A percentile compares a stretch with the other conserved stretches of the same genome.
Evolutionary conservation across 805 yeast genomes (phyloP).

Genomic region (Saitoella complicata): DNA sequence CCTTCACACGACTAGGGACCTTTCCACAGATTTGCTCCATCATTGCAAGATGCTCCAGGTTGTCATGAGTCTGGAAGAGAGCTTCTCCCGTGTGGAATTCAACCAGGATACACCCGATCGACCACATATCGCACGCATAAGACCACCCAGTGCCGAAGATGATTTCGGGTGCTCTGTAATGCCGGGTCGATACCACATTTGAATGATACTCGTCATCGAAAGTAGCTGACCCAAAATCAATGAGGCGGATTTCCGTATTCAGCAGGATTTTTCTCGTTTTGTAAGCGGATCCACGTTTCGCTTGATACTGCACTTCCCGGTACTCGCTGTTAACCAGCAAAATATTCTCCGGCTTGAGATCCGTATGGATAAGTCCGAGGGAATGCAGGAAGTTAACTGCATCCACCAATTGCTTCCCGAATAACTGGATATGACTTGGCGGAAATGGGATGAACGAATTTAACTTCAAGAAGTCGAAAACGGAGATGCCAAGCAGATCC

Average conservation of each 20-base stretch:
- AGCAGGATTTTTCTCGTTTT: slow-evolving; percentile 32
- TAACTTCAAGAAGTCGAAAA: slow-evolving; percentile 76
- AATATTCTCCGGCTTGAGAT: slow-evolving; percentile 90
- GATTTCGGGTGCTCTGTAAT: slow-evolving; percentile 94
- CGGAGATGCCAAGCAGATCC: slow-evolving; percentile 65
- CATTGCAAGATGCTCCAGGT: slow-evolving; percentile 85
- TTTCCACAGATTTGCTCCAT: slow-evolving; percentile 66
- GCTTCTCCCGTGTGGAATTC: slow-evolving; percentile 92
- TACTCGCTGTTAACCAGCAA: slow-evolving; percentile 42
- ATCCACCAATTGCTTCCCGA: slow-evolving; percentile 68
- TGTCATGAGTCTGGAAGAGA: slow-evolving; percentile 85
- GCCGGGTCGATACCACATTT: slow-evolving; percentile 82
- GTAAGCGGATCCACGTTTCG: slow-evolving; percentile 16
- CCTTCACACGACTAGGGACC: slow-evolving; percentile 18
- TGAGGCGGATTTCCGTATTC: slow-evolving; percentile 71
- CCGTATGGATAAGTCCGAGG: slow-evolving; percentile 82
- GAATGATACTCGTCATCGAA: slow-evolving; percentile 90
- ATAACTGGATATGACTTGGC: slow-evolving; percentile 78
- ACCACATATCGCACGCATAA: slow-evolving; percentile 93
- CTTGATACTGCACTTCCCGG: slow-evolving; percentile 23
- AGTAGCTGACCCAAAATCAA: slow-evolving; percentile 95
- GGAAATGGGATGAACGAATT: slow-evolving; percentile 85
- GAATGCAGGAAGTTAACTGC: slow-evolving; percentile 84
- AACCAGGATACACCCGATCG: slow-evolving; percentile 81
- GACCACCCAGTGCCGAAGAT: slow-evolving; percentile 94